Conservation (phyloP, 805 yeast species). For the Wickerhamiella spandovensis region DNA sequence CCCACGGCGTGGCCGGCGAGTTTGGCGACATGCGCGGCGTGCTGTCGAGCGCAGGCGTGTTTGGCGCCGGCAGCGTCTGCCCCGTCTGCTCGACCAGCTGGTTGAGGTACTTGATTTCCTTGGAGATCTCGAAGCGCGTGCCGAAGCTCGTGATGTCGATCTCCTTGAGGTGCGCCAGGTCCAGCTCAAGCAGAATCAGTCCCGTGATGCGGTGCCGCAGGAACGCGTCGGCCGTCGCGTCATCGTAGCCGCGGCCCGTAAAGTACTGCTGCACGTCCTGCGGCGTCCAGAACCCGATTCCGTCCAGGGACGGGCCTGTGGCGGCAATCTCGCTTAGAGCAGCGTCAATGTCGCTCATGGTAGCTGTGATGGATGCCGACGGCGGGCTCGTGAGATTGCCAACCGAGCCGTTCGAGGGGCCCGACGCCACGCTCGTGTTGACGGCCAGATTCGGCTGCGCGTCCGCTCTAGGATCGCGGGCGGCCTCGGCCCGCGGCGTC, state of each 20-base stretch:
- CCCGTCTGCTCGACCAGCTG: conserved; percentile 8
- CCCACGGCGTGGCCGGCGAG: neutral
- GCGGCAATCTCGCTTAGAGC: conserved; percentile 25
- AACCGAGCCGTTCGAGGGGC: neutral
- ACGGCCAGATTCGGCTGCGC: neutral
- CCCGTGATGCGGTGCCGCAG: conserved; percentile 85
- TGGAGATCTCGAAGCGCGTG: conserved; percentile 81
- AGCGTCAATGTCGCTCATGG: conserved; percentile 27
- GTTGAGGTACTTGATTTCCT: conserved; percentile 61
- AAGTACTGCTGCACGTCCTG: conserved; percentile 74
- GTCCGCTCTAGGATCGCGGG: neutral
- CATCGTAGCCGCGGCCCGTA: conserved; percentile 56
- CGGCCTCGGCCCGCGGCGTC: neutral
- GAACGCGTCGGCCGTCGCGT: conserved; percentile 63
- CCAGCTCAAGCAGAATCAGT: conserved; percentile 68
- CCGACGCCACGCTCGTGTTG: neutral
- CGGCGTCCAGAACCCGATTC: conserved; percentile 56
- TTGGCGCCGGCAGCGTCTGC: conserved; percentile 1
- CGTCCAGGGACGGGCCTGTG: conserved; percentile 11
- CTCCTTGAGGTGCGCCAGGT: conserved; percentile 76
- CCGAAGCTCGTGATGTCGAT: conserved; percentile 88
- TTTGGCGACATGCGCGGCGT: neutral
- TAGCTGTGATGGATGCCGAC: neutral
- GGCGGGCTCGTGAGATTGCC: neutral
- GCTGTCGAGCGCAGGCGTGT: neutral